A percentile compares a stretch with the other conserved stretches of the same genome.
Evolutionary conservation across 768 basidiomycete genomes (phyloP).

Genomic region (Tylopilus rubrobrunneus): DNA sequence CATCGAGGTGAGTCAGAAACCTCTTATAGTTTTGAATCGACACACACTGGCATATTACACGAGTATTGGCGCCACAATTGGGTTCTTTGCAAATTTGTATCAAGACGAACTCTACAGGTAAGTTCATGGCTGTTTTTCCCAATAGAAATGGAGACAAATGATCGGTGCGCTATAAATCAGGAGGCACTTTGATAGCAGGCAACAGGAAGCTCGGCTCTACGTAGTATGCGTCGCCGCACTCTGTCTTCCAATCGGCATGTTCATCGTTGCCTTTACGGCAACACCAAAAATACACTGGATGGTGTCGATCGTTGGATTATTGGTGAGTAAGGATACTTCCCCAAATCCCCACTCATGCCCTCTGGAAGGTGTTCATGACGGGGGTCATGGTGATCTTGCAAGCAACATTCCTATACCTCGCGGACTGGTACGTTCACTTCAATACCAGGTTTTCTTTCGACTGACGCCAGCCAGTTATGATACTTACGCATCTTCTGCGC

Average conservation of each 20-base stretch:
- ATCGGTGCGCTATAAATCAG: slow-evolving; percentile 20
- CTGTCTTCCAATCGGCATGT: slow-evolving; percentile 53
- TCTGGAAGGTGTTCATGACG: slow-evolving; percentile 38
- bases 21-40: background rate
- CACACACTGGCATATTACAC: background rate
- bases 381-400: slow-evolving; percentile 42
- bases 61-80: slow-evolving; percentile 51
- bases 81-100: slow-evolving; percentile 40
- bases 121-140: background rate
- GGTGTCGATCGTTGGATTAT: slow-evolving; percentile 25
- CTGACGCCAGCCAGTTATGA: slow-evolving; percentile 30
- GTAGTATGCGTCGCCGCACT: slow-evolving; percentile 50
- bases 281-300: slow-evolving; percentile 58
- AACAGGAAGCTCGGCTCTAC: slow-evolving; percentile 59
- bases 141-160: slow-evolving; percentile 6
- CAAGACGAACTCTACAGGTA: slow-evolving; percentile 52
- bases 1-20: slow-evolving; percentile 42
- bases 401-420: slow-evolving; percentile 44
- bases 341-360: background rate
- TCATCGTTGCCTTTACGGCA: slow-evolving; percentile 70
- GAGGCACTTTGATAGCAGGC: slow-evolving; percentile 15
- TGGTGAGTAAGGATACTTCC: slow-evolving; percentile 10
- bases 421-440: slow-evolving; percentile 41
- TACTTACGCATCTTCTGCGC: slow-evolving; percentile 49
- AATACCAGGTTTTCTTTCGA: background rate